Evolutionary conservation across 2,329 filamentous ascomycete genomes (phyloP).

Genomic region (Pseudogymnoascus sp.): DNA sequence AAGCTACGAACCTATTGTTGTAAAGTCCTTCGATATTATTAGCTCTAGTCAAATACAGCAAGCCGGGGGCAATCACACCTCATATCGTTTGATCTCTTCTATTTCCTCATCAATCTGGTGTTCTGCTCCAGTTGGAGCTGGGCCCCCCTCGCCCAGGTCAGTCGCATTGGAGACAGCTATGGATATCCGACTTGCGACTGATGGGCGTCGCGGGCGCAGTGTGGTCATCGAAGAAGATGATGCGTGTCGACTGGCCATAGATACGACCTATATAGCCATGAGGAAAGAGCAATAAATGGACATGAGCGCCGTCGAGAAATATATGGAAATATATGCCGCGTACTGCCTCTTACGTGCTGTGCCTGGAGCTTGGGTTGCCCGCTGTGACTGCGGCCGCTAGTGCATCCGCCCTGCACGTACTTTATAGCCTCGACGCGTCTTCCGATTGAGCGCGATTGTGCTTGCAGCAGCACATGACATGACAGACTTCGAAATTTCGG

Average conservation of each 20-base stretch:
- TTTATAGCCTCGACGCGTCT: conserved; percentile 3
- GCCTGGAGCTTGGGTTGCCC: conserved; percentile 2
- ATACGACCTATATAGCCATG: conserved; percentile 6
- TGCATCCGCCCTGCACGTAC: background rate
- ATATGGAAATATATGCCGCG: background rate
- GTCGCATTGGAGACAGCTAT: conserved; percentile 7
- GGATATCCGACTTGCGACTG: conserved; percentile 2
- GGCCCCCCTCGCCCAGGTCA: conserved; percentile 52
- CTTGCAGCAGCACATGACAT: background rate
- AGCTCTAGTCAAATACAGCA: conserved; percentile 9
- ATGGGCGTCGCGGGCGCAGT: background rate
- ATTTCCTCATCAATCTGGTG: conserved; percentile 87
- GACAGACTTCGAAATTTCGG: conserved; percentile 1
- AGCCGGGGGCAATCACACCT: conserved; percentile 39
- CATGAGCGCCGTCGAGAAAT: background rate
- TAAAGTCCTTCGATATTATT: conserved; percentile 61
- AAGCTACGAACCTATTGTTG: conserved; percentile 62
- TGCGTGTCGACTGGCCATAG: conserved; percentile 4
- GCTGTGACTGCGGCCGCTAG: conserved; percentile 5
- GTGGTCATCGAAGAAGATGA: background rate
- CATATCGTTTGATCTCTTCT: conserved; percentile 94
- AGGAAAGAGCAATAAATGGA: background rate
- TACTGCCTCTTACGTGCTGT: background rate
- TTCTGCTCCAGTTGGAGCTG: conserved; percentile 45
- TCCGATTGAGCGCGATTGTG: background rate